Base-by-base conservation (phyloP, 2,329 filamentous ascomycete genomes). In the Truncatella angustata region DNA sequence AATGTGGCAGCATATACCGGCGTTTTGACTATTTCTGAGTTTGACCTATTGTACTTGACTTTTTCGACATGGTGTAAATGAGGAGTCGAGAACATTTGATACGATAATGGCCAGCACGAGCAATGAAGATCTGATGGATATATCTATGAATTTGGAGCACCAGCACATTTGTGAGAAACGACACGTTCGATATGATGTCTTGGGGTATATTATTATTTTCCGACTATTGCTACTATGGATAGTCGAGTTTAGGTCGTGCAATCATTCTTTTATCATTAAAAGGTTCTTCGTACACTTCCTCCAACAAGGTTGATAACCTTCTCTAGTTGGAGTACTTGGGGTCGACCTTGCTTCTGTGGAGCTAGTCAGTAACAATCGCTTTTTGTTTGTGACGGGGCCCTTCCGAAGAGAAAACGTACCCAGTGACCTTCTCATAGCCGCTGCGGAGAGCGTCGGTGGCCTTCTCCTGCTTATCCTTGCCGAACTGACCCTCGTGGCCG, bases 341-440 rank as follows among this genome's bases (percentile, higher is more conserved):
- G 54, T 66, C 55, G 52, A 73, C 64, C 49, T 72, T 63, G 55
- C 70, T 72, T 43, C 70, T 72, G 49, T 54, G 3, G 37, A 35
- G 5, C n/a, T 9, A 46, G n/a, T 21, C 16, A 51, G 50, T 46
- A 5, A 21, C 12, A 5, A 28, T 32, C 23, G 9, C 2, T 18
- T n/a, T n/a, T 30, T 42, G 36, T 24, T 16, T 4, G 28, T n/a
- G 20, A 10, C 34, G n/a, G n/a, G n/a, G n/a, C n/a, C n/a, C n/a
- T n/a, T n/a, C n/a, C n/a, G n/a, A n/a, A n/a, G n/a, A n/a, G n/a
- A n/a, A n/a, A 11, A 39, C 63, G 46, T 61, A 71, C 68, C 70
- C 71, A 23, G 71, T 71, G 4, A 57, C 32, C 64, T 73, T 73
- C 64, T 74, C 71, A 52, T 68, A 70, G 14, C 56, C 52, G 14